phyloP scores from a whole-genome alignment of 805 yeast species.

The Isabelozyma gotoi region DNA sequence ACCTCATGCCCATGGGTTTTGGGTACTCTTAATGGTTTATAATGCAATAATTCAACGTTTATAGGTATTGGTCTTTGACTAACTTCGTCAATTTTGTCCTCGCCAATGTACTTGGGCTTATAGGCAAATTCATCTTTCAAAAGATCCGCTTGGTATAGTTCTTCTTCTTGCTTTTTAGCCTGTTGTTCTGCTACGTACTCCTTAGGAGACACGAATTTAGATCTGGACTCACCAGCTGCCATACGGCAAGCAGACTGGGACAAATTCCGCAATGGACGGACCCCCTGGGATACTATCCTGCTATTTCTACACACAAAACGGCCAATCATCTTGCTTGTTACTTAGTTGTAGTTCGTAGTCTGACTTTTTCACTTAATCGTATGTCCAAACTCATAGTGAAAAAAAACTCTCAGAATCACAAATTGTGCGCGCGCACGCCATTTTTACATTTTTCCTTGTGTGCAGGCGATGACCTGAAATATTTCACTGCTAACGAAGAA shows the following conservation, averaged over 20 bases:
- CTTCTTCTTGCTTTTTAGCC: slow-evolving; percentile 22
- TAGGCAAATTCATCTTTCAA: slow-evolving; percentile 25
- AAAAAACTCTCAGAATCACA: not conserved
- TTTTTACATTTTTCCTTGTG: not conserved
- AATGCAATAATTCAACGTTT: slow-evolving; percentile 77
- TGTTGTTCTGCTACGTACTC: slow-evolving; percentile 29
- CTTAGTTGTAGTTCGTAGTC: too few species aligned
- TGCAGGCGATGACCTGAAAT: not conserved
- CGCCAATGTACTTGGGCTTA: slow-evolving; percentile 28
- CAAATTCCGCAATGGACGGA: not conserved
- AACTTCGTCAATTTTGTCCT: slow-evolving; percentile 16
- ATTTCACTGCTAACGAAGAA: too few species aligned
- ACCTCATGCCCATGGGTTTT: slow-evolving; percentile 70
- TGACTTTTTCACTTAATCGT: too few species aligned
- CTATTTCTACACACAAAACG: not conserved
- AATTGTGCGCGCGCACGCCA: not conserved
- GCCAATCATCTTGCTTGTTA: not conserved
- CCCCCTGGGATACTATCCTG: not conserved
- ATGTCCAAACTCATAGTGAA: too few species aligned
- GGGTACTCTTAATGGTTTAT: slow-evolving; percentile 73
- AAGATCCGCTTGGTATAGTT: slow-evolving; percentile 25
- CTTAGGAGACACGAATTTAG: slow-evolving; percentile 17
- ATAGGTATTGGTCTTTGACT: slow-evolving; percentile 69
- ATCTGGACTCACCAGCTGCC: not conserved
- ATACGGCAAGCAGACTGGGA: not conserved